Base-by-base conservation (phyloP, 768 basidiomycete species). In the Nevesoporus exiguus region DNA sequence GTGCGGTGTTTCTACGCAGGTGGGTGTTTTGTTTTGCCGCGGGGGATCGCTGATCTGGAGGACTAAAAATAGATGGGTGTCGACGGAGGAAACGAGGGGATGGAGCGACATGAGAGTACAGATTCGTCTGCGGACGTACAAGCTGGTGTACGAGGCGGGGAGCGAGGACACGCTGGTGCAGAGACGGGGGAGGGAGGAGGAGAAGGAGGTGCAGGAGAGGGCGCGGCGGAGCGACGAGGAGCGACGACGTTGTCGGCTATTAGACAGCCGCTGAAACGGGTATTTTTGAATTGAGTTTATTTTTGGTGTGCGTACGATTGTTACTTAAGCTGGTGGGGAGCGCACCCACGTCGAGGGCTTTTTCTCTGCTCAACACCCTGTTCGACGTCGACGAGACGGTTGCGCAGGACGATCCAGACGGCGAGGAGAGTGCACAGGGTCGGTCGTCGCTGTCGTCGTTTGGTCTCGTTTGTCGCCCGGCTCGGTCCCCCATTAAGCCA, bases 121-220 rank as follows among this genome's bases (percentile, higher is more conserved):
- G 51, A 77, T 92, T 29, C 74, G 77, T 46, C 60, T 75, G 53
- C 78, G 81, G 39, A 77, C 77, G 56, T 91, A 90, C 77, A 86
- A 83, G 69, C 62, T 92, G 27, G 70, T 85, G 68, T 88, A 87
- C 64, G 86, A 85, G 64, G 75, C 67, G 2, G 85, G 82, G 36
- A 71, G 76, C n/a, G 88, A 88, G 67, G 86, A 88, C 41, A 61
- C 69, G 30, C 43, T 82, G 22, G 73, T 73, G 71, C 78, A 79
- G 36, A 19, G 55, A 47, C 65, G 75, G 51, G 54, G 66, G 27
- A 48, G 30, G 40, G 75, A 71, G 47, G 76, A 71, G 50, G 66
- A 64, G 66, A 63, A 44, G 61, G 63, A 47, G 47, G 62, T 77
- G 64, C 46, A 56, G 54, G 74, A 71, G 56, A 63, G 70, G 58